Conservation (phyloP, 2,329 filamentous ascomycete species). For the Teratosphaeria gauchensis region DNA sequence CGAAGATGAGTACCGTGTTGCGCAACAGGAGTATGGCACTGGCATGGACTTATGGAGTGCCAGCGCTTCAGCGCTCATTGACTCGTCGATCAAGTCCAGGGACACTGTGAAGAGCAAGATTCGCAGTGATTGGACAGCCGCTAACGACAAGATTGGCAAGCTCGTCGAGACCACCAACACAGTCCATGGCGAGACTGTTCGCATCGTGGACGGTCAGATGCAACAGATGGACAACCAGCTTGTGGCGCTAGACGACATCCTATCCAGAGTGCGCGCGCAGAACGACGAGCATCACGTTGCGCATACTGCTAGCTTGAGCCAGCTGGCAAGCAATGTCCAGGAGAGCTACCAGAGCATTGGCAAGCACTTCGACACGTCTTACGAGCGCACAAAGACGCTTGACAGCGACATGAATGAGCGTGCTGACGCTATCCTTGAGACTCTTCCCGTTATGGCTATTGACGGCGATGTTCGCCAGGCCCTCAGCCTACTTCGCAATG, state of each 20-base stretch:
- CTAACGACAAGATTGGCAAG: slow-evolving; percentile 69
- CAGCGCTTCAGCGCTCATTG: slow-evolving; percentile 58
- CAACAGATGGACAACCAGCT: slow-evolving; percentile 81
- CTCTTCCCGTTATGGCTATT: slow-evolving; percentile 50
- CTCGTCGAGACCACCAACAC: slow-evolving; percentile 77
- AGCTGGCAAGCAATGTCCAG: slow-evolving; percentile 58
- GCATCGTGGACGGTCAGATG: slow-evolving; percentile 83
- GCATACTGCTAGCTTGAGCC: slow-evolving; percentile 56
- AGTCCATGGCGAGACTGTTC: slow-evolving; percentile 82
- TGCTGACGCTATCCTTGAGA: slow-evolving; percentile 48
- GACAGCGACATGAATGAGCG: slow-evolving; percentile 57
- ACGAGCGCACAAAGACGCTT: slow-evolving; percentile 58
- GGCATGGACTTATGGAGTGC: slow-evolving; percentile 67
- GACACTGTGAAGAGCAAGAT: slow-evolving; percentile 73
- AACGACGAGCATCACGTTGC: slow-evolving; percentile 68
- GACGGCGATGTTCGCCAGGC: slow-evolving; percentile 55
- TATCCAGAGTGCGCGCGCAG: slow-evolving; percentile 67
- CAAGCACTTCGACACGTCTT: slow-evolving; percentile 59
- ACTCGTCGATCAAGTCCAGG: slow-evolving; percentile 61
- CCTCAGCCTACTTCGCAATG: slow-evolving; percentile 59
- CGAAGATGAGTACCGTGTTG: slow-evolving; percentile 45
- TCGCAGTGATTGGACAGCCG: slow-evolving; percentile 74
- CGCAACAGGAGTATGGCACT: slow-evolving; percentile 55
- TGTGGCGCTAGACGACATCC: slow-evolving; percentile 81
- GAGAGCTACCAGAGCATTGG: slow-evolving; percentile 64